A percentile compares a stretch with the other conserved stretches of the same genome.
phyloP scores from a whole-genome alignment of 345 rosid genomes.

The Clausena lansium region DNA sequence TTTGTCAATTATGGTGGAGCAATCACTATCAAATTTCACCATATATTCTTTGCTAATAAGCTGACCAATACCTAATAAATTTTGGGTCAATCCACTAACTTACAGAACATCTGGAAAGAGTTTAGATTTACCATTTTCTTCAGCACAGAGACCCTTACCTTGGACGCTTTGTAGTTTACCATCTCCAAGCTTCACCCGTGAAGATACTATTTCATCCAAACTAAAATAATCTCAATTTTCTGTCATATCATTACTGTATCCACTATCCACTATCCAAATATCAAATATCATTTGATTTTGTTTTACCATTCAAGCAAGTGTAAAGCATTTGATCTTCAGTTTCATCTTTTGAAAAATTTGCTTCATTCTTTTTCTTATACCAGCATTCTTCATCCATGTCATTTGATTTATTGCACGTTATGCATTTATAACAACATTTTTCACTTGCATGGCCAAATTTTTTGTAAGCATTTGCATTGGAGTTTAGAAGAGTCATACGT shows the following conservation, averaged over 20 bases:
- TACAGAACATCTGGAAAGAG: slow-evolving; percentile 3
- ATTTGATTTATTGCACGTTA: not conserved
- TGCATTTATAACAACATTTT: not conserved
- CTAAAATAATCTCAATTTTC: not conserved
- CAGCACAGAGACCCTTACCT: not conserved
- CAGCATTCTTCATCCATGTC: not conserved
- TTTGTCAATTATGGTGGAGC: too few species aligned
- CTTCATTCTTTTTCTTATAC: not conserved
- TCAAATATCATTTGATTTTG: not conserved
- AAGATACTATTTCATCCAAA: not conserved
- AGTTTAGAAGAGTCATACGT: not conserved
- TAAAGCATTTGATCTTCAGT: not conserved
- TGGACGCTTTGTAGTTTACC: not conserved
- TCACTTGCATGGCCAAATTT: not conserved
- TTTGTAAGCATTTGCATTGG: not conserved
- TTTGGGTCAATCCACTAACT: not conserved
- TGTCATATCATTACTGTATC: not conserved
- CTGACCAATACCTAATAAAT: not conserved
- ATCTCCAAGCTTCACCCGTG: not conserved
- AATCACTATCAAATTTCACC: not conserved
- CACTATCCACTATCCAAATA: not conserved
- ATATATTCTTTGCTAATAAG: not conserved
- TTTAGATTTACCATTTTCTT: not conserved
- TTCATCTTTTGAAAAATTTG: not conserved
- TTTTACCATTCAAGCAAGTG: not conserved